Evolutionary conservation across 139 green algal species (phyloP), one percentile per base, ranked within the genome.

Genomic region (Chlorella sorokiniana): DNA sequence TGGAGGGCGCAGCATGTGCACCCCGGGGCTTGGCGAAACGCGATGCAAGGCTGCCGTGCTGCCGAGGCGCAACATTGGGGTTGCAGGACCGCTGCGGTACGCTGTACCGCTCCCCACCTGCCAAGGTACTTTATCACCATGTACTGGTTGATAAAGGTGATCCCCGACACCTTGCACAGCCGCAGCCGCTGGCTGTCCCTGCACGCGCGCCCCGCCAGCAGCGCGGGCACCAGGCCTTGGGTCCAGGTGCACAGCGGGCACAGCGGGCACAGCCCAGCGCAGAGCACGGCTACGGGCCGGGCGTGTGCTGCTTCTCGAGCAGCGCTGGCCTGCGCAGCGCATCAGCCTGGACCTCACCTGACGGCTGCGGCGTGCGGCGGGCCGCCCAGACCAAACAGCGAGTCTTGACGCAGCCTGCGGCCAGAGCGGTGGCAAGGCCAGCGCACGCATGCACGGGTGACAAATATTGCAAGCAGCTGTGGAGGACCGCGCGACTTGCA

Each of bases 61-160:
- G n/a, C n/a, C n/a, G n/a, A n/a, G n/a, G n/a, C n/a, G n/a, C n/a
- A n/a, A n/a, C n/a, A n/a, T n/a, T n/a, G n/a, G n/a, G n/a, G n/a
- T n/a, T n/a, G n/a, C n/a, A n/a, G n/a, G n/a, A n/a, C n/a, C n/a
- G n/a, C 56, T 65, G 56, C 56, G 10, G 22, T 31, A 65, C 56
- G n/a, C n/a, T n/a, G n/a, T n/a, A 42, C 16, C 31, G 3, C 67
- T 5, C 0, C 70, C 8, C 33, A 69, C 72, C 72, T 70, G 20
- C 93, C 93, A 42, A 97, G 79, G 83, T 93, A 96, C 85, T 94
- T 94, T 59, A 97, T 87, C 42, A 97, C 88, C 62, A 95, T 69
- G 86, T 95, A 97, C 77, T 96, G 90, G 65, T 97, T 97, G 20
- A 96, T 88, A 83, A 96, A 93, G 69, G 94, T 94, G 78, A 85